Base-by-base conservation (phyloP, 2,329 filamentous ascomycete species). In the Alternaria metachromatica region DNA sequence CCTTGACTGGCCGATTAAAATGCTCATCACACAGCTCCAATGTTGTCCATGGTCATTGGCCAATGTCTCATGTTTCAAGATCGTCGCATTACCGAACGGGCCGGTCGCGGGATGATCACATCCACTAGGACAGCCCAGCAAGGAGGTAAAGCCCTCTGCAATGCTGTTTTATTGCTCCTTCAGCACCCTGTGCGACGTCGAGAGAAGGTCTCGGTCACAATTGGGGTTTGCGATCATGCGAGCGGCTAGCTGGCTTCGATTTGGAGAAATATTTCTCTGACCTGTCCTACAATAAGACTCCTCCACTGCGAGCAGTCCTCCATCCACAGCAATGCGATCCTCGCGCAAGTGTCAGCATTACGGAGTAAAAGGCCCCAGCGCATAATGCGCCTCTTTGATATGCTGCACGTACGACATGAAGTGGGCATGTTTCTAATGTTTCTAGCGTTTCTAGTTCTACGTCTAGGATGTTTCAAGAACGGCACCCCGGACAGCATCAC, bases 391-490 rank as follows among this genome's bases (percentile, higher is more conserved):
- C 25, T 45, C 30, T 15, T 53, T 28, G 50, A 54, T 43, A 62
- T 37, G 44, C 33, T 44, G 37, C 43, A 46, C 43, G 48, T 28
- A 44, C 43, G 49, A 51, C 41, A 49, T 48, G 48, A 43, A 58
- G n/a, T 30, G 33, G 45, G 54, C 26, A 48, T 64, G 64, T 64
- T 53, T 53, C 49, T 25, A 23, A 33, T 63, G 64, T 64, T 53
- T 53, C 49, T 25, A 53, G 49, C 64, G 64, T 64, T 62, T 62
- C 30, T 55, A 21, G 54, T 63, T 62, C 70, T 69, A 73, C 20
- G 66, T 68, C 62, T 69, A 72, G 67, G 61, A 64, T 62, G 73
- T 76, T 76, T 76, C 72, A 66, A 44, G 60, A 61, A 56, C 26
- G 26, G 61, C 46, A 46, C 25, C 46, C 63, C 44, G 41, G 26